Evolutionary conservation across 352 stramenopile genomes (phyloP), one percentile per base, ranked within the genome.

Genomic region (Phytophthora ohioensis): DNA sequence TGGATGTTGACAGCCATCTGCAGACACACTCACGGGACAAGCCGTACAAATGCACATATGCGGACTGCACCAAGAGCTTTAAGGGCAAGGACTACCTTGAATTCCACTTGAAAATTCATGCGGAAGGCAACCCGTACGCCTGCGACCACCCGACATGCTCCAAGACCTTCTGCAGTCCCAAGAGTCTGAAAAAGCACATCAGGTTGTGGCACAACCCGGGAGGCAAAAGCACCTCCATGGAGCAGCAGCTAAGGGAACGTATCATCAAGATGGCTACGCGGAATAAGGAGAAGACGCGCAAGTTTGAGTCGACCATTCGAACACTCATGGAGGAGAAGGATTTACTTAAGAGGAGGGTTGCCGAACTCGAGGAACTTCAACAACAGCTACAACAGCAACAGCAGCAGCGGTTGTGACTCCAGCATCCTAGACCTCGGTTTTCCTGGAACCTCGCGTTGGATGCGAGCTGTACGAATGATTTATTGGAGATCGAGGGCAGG

Each of bases 1-100:
- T 27, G 1, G 38, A 66, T 57, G 47, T 46, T 43, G 11, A 32
- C 27, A 94, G 83, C n/a, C 89, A 96, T 57, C 64, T 93, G 55
- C 87, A 93, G 64, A 94, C 87, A 12, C 89, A 97, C 75, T 95
- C 90, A 34, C 80, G 86, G 9, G 79, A 93, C 57, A 95, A 95
- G 53, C 90, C 90, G 43, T 96, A 92, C 75, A 91, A 92, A 56
- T 96, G 89, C 75, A 91, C 85, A 55, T 95, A 94, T 67, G 73
- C 79, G 12, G 88, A 91, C 58, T 97, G 90, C 63, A 84, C 76
- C 34, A 96, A 96, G 80, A 92, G 89, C 69, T 96, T 96, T 58
- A 94, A 94, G 73, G 87, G 87, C 35, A 94, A 94, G 60, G 87
- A 94, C 35, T 94, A 94, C 58, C 69, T 94, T 35, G 83, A 94